Evolutionary conservation across 139 green algal genomes (phyloP), one percentile per base, ranked within the genome.

Genomic region (Auxenochlorella pyrenoidosa): DNA sequence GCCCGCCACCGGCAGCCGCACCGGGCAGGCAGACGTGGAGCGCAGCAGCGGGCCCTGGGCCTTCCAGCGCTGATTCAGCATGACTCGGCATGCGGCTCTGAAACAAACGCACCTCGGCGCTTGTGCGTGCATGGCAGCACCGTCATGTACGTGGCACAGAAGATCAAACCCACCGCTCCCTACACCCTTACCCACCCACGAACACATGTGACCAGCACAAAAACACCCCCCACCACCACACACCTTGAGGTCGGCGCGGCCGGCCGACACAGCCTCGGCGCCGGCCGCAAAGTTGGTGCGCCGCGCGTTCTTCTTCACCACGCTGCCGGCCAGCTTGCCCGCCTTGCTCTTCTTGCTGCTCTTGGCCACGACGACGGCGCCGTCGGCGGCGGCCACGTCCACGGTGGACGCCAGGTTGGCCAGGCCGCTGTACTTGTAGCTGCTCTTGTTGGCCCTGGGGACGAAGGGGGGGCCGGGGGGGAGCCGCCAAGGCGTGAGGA

Each of bases 401-500:
- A 90, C 85, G n/a, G 84, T 88, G 38, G 59, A 77, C 70, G 13
- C 15, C 6, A 82, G 43, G 88, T 90, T 92, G 58, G 87, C 87
- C 75, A 93, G 84, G 66, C 95, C 95, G 65, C 93, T 96, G 91
- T 95, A 93, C 90, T 97, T 98, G 95, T 96, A 98, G 88, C 83
- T 93, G 93, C 94, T 78, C 86, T 92, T 93, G 92, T 96, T 95
- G 90, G 92, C 21, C 82, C 87, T 90, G 87, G 34, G 32, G 32
- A 2, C n/a, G n/a, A n/a, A n/a, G 12, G 12, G 51, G 76, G 44
- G 26, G 47, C 47, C 6, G 47, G 8, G 10, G 47, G 10, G 10
- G 47, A 54, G 47, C 47, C 6, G 10, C 47, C 6, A 10, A 10
- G 47, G 47, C 47, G 6, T 54, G 8, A 54, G 47, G 47, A 10